Evolutionary conservation across 2,329 filamentous ascomycete genomes (phyloP).

Genomic region (Sporothrix humicola): DNA sequence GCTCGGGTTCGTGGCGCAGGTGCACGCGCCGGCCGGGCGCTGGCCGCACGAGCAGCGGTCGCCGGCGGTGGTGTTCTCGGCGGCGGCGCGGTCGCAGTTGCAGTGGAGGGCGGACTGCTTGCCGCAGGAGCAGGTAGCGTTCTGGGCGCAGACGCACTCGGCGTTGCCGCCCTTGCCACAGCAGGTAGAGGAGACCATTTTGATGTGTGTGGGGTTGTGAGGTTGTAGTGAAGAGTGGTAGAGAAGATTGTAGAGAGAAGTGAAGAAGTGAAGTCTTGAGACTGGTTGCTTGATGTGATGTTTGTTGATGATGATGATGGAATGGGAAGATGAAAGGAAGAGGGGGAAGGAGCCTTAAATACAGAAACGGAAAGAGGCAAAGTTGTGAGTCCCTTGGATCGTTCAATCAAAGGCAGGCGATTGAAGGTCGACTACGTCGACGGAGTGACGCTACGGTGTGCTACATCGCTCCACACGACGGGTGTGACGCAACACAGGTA

Average conservation of each 20-base stretch:
- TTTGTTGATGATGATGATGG: too few species aligned
- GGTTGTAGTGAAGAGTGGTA: background rate
- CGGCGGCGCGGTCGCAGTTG: constrained; percentile 75
- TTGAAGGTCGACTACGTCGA: background rate
- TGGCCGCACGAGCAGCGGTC: constrained; percentile 83
- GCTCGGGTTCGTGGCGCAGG: constrained; percentile 74
- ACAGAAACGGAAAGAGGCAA: constrained; percentile 1
- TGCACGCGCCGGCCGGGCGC: constrained; percentile 79
- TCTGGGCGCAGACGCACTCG: constrained; percentile 64
- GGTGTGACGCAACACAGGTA: constrained; percentile 17
- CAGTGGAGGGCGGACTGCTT: constrained; percentile 86
- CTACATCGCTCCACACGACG: constrained; percentile 2
- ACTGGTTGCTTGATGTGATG: too few species aligned
- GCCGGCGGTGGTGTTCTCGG: constrained; percentile 76
- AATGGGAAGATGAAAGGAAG: background rate
- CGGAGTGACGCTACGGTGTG: background rate
- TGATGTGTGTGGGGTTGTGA: constrained; percentile 8
- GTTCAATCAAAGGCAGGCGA: background rate
- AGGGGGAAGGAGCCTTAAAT: background rate
- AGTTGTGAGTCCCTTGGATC: too few species aligned
- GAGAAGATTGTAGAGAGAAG: too few species aligned
- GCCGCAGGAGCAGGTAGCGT: constrained; percentile 85
- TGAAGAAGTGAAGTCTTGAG: background rate
- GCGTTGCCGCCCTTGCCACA: constrained; percentile 57
- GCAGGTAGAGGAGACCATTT: constrained; percentile 54